Percentiles rank a stretch among this genome's conserved stretches.
These are phyloP conservation scores for Phlebiopsis gigantea DNA, from an alignment of 768 basidiomycete genomes.

Conservation along the genomic window DNA sequence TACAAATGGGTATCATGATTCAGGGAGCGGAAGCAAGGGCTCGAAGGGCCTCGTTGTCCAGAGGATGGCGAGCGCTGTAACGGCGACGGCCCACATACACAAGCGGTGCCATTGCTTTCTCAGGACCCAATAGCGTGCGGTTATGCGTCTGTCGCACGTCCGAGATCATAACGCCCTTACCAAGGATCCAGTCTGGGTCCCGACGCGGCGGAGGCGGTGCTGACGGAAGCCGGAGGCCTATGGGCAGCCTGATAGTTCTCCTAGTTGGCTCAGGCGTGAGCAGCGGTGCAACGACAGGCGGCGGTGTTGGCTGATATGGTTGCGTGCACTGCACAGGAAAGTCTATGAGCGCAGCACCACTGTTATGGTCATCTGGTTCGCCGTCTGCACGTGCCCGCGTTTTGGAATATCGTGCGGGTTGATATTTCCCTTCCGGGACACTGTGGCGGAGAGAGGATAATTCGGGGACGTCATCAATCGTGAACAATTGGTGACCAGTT, in stretches of 20 bases:
- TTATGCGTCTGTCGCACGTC: constrained; percentile 16
- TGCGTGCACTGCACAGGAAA: neutral
- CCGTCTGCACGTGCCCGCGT: constrained; percentile 8
- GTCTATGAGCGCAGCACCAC: constrained; percentile 2
- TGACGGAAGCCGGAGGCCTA: neutral
- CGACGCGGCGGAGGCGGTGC: constrained; percentile 1
- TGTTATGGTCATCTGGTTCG: constrained; percentile 4
- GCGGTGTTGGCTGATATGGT: constrained; percentile 4
- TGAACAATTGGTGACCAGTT: constrained; percentile 24
- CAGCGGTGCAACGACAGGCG: neutral
- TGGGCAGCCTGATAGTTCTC: neutral
- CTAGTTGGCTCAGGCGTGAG: neutral
- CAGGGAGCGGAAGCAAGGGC: constrained; percentile 13
- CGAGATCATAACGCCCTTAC: constrained; percentile 12
- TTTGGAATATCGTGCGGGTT: constrained; percentile 25
- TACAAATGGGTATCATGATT: neutral
- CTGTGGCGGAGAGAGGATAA: constrained; percentile 21
- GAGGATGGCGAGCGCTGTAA: constrained; percentile 58
- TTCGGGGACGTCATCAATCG: constrained; percentile 29
- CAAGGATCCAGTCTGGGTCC: constrained; percentile 11
- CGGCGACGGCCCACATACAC: constrained; percentile 56
- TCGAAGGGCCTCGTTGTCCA: constrained; percentile 68
- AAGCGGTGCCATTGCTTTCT: constrained; percentile 49
- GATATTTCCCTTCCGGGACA: constrained; percentile 29
- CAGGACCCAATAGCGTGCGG: constrained; percentile 7